phyloP scores from a whole-genome alignment of 1,284 basidiomycete species.

The Microbotryum scabiosae region DNA sequence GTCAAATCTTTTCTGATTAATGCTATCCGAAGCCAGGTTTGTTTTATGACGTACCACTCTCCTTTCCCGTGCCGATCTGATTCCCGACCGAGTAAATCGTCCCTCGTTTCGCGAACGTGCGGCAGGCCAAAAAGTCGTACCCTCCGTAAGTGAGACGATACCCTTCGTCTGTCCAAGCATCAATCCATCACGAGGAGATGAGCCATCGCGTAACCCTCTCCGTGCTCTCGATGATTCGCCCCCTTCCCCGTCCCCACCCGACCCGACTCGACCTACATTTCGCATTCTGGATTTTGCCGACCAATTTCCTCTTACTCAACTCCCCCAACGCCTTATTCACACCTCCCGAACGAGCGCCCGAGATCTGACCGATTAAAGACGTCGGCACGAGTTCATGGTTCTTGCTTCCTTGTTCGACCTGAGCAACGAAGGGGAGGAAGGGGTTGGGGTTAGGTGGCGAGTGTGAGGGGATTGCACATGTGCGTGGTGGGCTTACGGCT shows the following conservation, averaged over 20 bases:
- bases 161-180: constrained; percentile 68
- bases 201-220: no score
- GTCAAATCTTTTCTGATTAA: no score
- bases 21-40: neutral
- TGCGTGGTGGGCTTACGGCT: constrained; percentile 53
- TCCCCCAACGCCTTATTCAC: constrained; percentile 87
- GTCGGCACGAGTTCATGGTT: constrained; percentile 95
- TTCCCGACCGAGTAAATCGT: constrained; percentile 78
- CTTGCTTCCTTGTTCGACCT: constrained; percentile 97
- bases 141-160: constrained; percentile 96
- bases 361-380: constrained; percentile 78
- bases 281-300: constrained; percentile 80
- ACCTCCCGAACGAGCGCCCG: constrained; percentile 78
- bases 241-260: no score
- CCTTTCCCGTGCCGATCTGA: constrained; percentile 97
- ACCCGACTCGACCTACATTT: no score
- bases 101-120: constrained; percentile 81
- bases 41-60: constrained; percentile 60
- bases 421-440: constrained; percentile 1
- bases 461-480: neutral
- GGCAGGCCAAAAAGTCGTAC: constrained; percentile 90
- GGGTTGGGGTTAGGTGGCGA: neutral
- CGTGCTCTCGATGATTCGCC: neutral
- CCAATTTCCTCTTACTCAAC: constrained; percentile 82
- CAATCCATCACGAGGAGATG: neutral